phyloP scores from a whole-genome alignment of 768 basidiomycete genomes.

The Rhodocollybia butyracea region DNA sequence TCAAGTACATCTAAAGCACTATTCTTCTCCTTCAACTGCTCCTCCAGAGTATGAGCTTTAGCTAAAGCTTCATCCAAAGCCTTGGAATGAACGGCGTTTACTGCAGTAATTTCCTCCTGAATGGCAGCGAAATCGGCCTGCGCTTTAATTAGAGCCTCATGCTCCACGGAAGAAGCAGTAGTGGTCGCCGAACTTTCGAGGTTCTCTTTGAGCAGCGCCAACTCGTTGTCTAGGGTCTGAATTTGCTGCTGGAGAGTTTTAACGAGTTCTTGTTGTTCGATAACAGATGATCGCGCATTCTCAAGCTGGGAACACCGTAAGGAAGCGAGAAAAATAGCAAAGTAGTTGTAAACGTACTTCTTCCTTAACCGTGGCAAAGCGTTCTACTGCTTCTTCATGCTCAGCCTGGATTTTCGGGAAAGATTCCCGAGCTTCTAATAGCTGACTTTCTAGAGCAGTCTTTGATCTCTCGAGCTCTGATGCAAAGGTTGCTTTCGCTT shows the following conservation, averaged over 20 bases:
- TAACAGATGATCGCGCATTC: constrained; percentile 36
- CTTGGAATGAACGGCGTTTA: constrained; percentile 48
- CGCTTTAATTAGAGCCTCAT: constrained; percentile 60
- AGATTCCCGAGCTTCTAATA: constrained; percentile 38
- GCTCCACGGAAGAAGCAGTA: constrained; percentile 53
- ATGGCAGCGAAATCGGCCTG: constrained; percentile 59
- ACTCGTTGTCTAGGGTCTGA: constrained; percentile 46
- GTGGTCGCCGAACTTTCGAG: constrained; percentile 46
- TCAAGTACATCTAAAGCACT: constrained; percentile 41
- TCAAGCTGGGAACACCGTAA: constrained; percentile 22
- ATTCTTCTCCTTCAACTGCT: constrained; percentile 46
- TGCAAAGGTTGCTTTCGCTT: constrained; percentile 40
- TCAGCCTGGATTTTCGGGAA: constrained; percentile 34
- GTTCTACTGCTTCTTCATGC: constrained; percentile 27
- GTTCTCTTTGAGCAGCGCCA: constrained; percentile 47
- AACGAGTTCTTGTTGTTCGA: constrained; percentile 43
- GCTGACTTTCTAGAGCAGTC: constrained; percentile 42
- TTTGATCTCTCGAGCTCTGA: constrained; percentile 50
- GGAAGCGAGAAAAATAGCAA: neutral
- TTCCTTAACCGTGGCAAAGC: constrained; percentile 39
- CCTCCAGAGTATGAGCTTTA: constrained; percentile 45
- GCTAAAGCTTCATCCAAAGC: constrained; percentile 45
- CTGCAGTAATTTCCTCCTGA: constrained; percentile 44
- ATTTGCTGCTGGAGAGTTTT: constrained; percentile 48
- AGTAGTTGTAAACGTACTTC: constrained; percentile 41